Conservation (phyloP, 106 monocot genomes). For the Dendrobium officinale region DNA sequence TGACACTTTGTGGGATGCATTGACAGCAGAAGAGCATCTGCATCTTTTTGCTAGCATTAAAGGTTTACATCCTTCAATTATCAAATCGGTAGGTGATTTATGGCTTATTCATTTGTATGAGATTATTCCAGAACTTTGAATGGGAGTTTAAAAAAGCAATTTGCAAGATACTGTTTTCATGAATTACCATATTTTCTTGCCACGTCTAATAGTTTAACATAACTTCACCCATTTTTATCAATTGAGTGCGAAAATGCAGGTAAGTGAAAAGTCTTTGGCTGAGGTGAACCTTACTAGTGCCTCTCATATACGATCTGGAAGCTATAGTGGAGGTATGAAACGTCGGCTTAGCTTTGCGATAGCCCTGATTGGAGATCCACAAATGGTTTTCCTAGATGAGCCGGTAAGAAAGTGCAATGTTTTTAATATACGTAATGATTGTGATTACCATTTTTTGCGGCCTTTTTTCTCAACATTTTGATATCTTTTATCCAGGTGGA, state of each 20-base stretch:
- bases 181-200: background rate
- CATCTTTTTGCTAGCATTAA: slow-evolving; percentile 82
- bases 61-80: slow-evolving; percentile 66
- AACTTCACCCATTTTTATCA: background rate
- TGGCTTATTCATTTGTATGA: background rate
- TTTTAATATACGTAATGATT: background rate
- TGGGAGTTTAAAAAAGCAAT: background rate
- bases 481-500: too few species aligned
- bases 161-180: background rate
- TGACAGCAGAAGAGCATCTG: slow-evolving; percentile 78
- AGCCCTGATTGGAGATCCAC: slow-evolving; percentile 86
- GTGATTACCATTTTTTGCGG: too few species aligned
- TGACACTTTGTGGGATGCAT: slow-evolving; percentile 90
- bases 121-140: background rate
- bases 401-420: slow-evolving; percentile 40
- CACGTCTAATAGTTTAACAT: background rate
- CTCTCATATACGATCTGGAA: slow-evolving; percentile 72
- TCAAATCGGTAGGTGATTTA: slow-evolving; percentile 56
- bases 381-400: slow-evolving; percentile 91
- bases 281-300: slow-evolving; percentile 73
- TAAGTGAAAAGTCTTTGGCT: slow-evolving; percentile 59
- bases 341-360: slow-evolving; percentile 89
- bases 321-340: slow-evolving; percentile 96
- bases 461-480: too few species aligned
- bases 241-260: slow-evolving; percentile 28